Evolutionary conservation across 1,284 basidiomycete species (phyloP).

Genomic region (Lentinus polychrous): DNA sequence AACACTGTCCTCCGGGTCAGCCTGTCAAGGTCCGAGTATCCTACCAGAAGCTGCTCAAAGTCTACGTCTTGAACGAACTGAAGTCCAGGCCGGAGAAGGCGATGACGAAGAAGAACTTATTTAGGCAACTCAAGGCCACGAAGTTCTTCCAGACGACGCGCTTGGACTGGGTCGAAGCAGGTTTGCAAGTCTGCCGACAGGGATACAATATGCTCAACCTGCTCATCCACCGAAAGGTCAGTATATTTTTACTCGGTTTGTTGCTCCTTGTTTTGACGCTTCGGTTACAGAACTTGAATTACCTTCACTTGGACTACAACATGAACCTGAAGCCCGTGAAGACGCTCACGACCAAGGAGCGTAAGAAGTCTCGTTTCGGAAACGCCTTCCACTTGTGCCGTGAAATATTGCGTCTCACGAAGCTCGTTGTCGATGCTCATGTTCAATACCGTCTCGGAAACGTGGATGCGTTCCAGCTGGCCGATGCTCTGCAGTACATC

Average conservation of each 20-base stretch:
- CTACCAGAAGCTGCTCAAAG: slow-evolving; percentile 98
- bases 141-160: slow-evolving; percentile 99
- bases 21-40: slow-evolving; percentile 98
- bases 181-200: slow-evolving; percentile 96
- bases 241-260: slow-evolving; percentile 10
- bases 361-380: slow-evolving; percentile 99
- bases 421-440: slow-evolving; percentile 97
- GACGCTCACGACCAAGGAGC: slow-evolving; percentile 98
- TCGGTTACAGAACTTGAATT: slow-evolving; percentile 78
- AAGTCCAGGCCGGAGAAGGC: slow-evolving; percentile 88
- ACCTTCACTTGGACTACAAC: slow-evolving; percentile 90
- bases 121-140: slow-evolving; percentile 93
- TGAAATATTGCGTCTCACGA: slow-evolving; percentile 95
- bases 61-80: slow-evolving; percentile 92
- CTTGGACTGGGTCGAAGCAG: slow-evolving; percentile 99
- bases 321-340: slow-evolving; percentile 98
- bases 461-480: slow-evolving; percentile 98
- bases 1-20: slow-evolving; percentile 95
- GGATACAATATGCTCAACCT: slow-evolving; percentile 99
- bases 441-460: slow-evolving; percentile 99
- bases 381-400: slow-evolving; percentile 98
- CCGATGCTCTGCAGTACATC: slow-evolving; percentile 97
- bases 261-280: slow-evolving; percentile 8
- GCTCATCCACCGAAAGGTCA: slow-evolving; percentile 94
- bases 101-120: slow-evolving; percentile 96